Percentiles rank a stretch among this genome's conserved stretches.
These are phyloP conservation scores for Cercophora samala DNA, from an alignment of 495 filamentous ascomycete species.

Conservation along the genomic window DNA sequence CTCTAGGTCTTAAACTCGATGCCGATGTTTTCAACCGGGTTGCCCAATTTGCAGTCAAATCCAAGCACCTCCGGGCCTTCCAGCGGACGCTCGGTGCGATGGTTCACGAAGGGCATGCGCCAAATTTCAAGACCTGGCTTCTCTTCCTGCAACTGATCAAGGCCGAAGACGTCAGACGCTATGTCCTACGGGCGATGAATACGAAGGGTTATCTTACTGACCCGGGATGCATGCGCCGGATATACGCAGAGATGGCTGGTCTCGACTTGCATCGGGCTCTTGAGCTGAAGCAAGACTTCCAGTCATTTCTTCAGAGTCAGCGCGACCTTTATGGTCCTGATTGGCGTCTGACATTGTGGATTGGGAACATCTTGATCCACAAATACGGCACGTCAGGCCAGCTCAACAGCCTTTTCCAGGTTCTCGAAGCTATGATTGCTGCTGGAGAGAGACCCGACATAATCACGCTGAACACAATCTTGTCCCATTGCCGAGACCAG, in stretches of 20 bases:
- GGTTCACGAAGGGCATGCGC: slow-evolving; percentile 27
- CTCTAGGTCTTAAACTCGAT: slow-evolving; percentile 29
- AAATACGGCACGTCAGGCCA: neutral
- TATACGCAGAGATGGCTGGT: slow-evolving; percentile 36
- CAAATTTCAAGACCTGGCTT: slow-evolving; percentile 38
- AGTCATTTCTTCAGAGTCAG: slow-evolving; percentile 30
- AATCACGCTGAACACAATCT: neutral
- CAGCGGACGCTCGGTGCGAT: slow-evolving; percentile 32
- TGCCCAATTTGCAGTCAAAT: slow-evolving; percentile 30
- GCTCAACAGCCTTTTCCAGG: neutral
- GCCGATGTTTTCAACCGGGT: slow-evolving; percentile 35
- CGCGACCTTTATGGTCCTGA: slow-evolving; percentile 34
- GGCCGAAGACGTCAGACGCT: slow-evolving; percentile 35
- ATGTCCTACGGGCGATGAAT: slow-evolving; percentile 35
- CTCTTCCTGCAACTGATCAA: slow-evolving; percentile 41
- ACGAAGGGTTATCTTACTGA: slow-evolving; percentile 28
- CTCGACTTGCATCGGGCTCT: slow-evolving; percentile 34
- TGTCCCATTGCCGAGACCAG: neutral
- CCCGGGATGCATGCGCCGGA: slow-evolving; percentile 16
- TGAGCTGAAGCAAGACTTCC: slow-evolving; percentile 21
- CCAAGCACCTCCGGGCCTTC: slow-evolving; percentile 34
- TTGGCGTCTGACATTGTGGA: slow-evolving; percentile 32
- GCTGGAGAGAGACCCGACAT: neutral
- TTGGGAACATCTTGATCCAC: neutral
- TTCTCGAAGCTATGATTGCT: neutral